A percentile compares a stretch with the other conserved stretches of the same genome.
These are phyloP conservation scores for Hypomontagnella monticulosa DNA, from an alignment of 495 filamentous ascomycete genomes.

Conservation along the genomic window DNA sequence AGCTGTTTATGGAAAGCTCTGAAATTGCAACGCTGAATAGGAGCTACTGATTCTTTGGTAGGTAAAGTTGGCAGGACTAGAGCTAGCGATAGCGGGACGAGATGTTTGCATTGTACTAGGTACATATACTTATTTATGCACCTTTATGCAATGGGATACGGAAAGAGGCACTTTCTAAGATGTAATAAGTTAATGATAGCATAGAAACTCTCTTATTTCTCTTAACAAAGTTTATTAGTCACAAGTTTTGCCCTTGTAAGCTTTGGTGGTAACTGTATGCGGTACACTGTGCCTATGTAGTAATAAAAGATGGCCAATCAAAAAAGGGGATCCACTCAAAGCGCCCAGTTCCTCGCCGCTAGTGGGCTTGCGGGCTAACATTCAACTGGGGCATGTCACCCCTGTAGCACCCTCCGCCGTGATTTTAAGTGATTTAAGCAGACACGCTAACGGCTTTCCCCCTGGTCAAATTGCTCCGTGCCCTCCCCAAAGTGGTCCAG, in stretches of 20 bases:
- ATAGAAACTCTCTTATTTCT: neutral
- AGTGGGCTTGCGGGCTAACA: slow-evolving; percentile 20
- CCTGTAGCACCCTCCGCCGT: slow-evolving; percentile 22
- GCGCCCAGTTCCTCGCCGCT: slow-evolving; percentile 29
- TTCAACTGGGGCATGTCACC: slow-evolving; percentile 25
- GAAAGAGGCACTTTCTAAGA: neutral
- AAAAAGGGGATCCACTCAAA: slow-evolving; percentile 19
- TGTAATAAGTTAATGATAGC: slow-evolving; percentile 19
- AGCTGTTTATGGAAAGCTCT: neutral
- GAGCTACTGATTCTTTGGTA: slow-evolving; percentile 10
- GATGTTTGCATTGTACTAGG: too few species aligned
- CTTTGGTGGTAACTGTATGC: slow-evolving; percentile 29
- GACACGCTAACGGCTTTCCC: slow-evolving; percentile 32
- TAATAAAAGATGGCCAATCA: slow-evolving; percentile 9
- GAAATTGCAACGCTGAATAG: slow-evolving; percentile 31
- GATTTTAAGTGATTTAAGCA: slow-evolving; percentile 34
- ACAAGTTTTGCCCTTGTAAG: slow-evolving; percentile 16
- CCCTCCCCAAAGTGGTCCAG: slow-evolving; percentile 52
- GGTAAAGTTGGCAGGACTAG: neutral
- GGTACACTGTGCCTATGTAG: slow-evolving; percentile 25
- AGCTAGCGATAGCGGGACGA: slow-evolving; percentile 17
- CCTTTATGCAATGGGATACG: too few species aligned
- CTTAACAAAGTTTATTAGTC: slow-evolving; percentile 29
- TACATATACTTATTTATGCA: too few species aligned
- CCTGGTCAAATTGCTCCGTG: slow-evolving; percentile 41